Base-by-base conservation (phyloP, 1,139 yeast species). In the Kodamaea fungicola region DNA sequence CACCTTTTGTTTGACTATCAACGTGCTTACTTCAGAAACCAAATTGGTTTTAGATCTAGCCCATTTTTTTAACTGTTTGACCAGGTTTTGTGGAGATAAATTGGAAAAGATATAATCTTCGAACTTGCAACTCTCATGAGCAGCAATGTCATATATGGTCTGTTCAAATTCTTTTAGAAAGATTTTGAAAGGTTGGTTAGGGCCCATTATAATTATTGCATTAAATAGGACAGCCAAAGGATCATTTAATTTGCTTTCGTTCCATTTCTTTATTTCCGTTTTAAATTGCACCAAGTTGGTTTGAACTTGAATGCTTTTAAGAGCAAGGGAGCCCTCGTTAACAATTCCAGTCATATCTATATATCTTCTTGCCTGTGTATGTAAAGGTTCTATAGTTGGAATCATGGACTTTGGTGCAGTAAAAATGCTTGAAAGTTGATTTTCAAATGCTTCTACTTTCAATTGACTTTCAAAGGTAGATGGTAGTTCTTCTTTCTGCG, bases 301-400 rank as follows among this genome's bases (percentile, higher is more conserved):
- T 8, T 24, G 9, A 6, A 41, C 36, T 5, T 24, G 19, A 3
- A 42, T 24, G 27, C 48, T 42, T 5, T 33, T 38, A 2, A 13
- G 8, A 9, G 35, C 35, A 21, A 45, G 32, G 3, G 51, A 46
- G 2, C 29, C 27, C 2, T 5, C 12, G 2, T 42, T 34, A 6
- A 44, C 30, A 6, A 7, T 23, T 1, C 43, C 42, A 9, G 30
- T 34, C 3, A 38, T 35, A 21, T 43, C 42, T n/a, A 48, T 33
- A 33, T 46, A 59, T 10, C 37, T 37, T 19, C 37, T 32, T 1
- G 59, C 61, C 39, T 61, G 66, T 7, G 42, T 38, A 30, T 59
- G 62, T 9, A 46, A 38, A 4, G 40, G 36, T 1, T 31, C 38
- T 6, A 29, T 8, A 2, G 25, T 21, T 3, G 30, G 32, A 3